Base-by-base conservation (phyloP, 139 green algal species). In the Tetraselmis striata region DNA sequence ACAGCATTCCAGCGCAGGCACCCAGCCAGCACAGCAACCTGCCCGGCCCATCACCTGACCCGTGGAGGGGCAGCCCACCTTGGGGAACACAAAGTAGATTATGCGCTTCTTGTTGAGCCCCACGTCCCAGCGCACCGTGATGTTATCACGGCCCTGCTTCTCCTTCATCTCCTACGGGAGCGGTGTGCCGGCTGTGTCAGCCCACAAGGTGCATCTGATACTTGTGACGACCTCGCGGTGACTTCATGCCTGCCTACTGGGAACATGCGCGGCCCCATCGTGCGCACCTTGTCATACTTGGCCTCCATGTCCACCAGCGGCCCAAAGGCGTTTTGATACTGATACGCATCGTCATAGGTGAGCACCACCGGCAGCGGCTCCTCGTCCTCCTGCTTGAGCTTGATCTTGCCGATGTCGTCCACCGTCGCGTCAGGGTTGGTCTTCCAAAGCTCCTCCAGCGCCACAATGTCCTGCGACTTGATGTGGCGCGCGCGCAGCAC, bases 401-500 rank as follows among this genome's bases (percentile, higher is more conserved):
- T 90, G 18, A 82, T 82, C 78, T 29, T 82, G 30, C 32, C 75
- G 59, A 32, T 81, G 75, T 97, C 93, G 29, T 97, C 95, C 25
- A 97, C 30, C 28, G 84, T 90, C 11, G 95, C 92, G 1, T 88
- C 82, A 0, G 96, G 92, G 76, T 95, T 89, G 1, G 24, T 83
- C 84, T 96, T 97, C 96, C 96, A 99, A 32, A 95, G 76, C 81
- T 98, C 95, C 88, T 98, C 95, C 79, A 96, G 87, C 28, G 67
- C 29, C 0, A 32, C 80, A 26, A 84, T 45, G 77, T 85, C 86
- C 85, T 96, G 90, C 31, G 86, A 82, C 26, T 90, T 96, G 26
- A 99, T 79, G 67, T 93, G 92, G 26, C 93, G 80, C 1, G 93
- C 93, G 0, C 94, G 85, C 76, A 92, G 29, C 30, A 92, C 31